These are phyloP conservation scores for Psilocybe subaeruginosa DNA, from an alignment of 768 basidiomycete species.

Conservation along the genomic window DNA sequence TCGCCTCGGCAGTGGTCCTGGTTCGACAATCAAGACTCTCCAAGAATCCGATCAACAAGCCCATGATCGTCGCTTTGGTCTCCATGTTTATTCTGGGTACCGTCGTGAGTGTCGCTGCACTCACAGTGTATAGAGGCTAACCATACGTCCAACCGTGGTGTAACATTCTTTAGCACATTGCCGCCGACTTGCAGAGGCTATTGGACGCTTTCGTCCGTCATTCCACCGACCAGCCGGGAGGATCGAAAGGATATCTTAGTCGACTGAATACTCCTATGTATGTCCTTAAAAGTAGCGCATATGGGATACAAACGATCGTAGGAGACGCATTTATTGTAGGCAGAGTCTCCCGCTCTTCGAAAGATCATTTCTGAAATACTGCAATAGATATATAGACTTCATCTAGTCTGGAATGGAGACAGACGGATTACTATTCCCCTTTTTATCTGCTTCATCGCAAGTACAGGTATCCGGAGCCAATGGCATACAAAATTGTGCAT, in stretches of 20 bases:
- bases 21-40: not conserved
- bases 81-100: not conserved
- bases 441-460: not conserved
- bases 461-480: not conserved
- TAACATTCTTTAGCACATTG: not conserved
- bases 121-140: no score
- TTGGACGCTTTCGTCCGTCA: not conserved
- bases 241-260: not conserved
- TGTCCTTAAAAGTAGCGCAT: not conserved
- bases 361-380: not conserved
- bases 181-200: not conserved
- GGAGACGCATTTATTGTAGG: constrained; percentile 2
- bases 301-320: not conserved
- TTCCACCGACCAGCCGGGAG: not conserved
- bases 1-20: not conserved
- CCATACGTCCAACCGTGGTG: no score
- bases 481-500: no score
- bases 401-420: constrained; percentile 1
- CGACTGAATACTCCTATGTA: not conserved
- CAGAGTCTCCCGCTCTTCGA: not conserved
- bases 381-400: not conserved
- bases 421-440: not conserved
- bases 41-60: not conserved
- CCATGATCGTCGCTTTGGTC: not conserved
- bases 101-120: not conserved